Conservation (phyloP, 768 basidiomycete genomes). For the Suillus cothurnatus region DNA sequence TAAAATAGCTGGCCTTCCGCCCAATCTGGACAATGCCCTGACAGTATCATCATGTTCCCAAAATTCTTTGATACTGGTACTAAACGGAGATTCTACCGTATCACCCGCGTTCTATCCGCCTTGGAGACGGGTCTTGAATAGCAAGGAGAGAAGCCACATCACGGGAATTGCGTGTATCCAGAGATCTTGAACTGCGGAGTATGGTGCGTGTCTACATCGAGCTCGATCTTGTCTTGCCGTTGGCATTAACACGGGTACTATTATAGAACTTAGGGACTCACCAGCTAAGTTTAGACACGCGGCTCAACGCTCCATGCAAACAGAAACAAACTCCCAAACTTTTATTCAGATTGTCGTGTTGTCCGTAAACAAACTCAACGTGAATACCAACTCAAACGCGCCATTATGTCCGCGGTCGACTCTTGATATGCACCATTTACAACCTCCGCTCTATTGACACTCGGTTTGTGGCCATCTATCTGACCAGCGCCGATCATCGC, state of each 20-base stretch:
- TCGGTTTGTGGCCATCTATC: not conserved
- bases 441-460: not conserved
- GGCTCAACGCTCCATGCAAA: conserved; percentile 26
- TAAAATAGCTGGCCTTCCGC: conserved; percentile 65
- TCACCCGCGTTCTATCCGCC: conserved; percentile 80
- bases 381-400: not conserved
- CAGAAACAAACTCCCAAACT: conserved; percentile 15
- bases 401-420: conserved; percentile 18
- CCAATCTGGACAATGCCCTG: conserved; percentile 58
- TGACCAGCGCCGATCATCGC: conserved; percentile 9
- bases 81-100: conserved; percentile 51
- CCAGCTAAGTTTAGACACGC: conserved; percentile 72
- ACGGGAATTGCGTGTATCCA: conserved; percentile 85
- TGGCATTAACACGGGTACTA: not conserved
- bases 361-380: not conserved
- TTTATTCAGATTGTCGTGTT: conserved; percentile 16
- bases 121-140: conserved; percentile 68
- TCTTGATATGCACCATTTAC: not conserved
- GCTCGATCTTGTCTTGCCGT: too few species aligned
- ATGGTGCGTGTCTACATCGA: conserved; percentile 44
- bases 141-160: conserved; percentile 53
- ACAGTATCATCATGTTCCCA: conserved; percentile 23
- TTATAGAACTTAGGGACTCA: conserved; percentile 59
- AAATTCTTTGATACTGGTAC: conserved; percentile 23
- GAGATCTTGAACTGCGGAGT: conserved; percentile 92